phyloP scores from a whole-genome alignment of 1,284 basidiomycete species.

The Tylopilus sp. region DNA sequence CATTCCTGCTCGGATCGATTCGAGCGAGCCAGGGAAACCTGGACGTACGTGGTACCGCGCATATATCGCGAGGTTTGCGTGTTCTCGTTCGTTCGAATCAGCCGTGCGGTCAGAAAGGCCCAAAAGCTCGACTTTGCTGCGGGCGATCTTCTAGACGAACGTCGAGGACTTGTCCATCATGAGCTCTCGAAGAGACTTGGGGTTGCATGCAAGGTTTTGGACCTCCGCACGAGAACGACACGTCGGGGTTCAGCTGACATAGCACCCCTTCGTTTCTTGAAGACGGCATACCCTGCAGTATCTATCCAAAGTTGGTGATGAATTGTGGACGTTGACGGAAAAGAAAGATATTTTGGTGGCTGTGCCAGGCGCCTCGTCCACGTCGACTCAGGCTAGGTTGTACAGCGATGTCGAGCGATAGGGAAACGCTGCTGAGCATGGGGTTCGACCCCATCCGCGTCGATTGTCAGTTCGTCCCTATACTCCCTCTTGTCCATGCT shows the following conservation, averaged over 20 bases:
- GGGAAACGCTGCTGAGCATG: conserved; percentile 80
- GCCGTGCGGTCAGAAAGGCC: conserved; percentile 23
- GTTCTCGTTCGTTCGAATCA: conserved; percentile 34
- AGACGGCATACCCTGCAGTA: no score
- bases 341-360: no score
- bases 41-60: conserved; percentile 15
- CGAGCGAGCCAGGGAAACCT: fast-evolving
- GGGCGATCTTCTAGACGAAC: conserved; percentile 20
- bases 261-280: conserved; percentile 1
- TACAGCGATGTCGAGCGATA: conserved; percentile 59
- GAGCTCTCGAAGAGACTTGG: conserved; percentile 17
- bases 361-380: not conserved
- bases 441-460: conserved; percentile 81
- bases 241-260: conserved; percentile 13
- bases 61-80: conserved; percentile 27
- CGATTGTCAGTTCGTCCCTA: conserved; percentile 59
- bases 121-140: not conserved
- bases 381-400: not conserved
- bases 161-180: conserved; percentile 20
- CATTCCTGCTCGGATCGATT: not conserved
- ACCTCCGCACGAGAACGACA: conserved; percentile 8
- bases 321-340: no score
- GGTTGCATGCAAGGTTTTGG: conserved; percentile 25
- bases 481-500: not conserved
- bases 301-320: not conserved